Base-by-base conservation (phyloP, 305 asterid genomes). In the Lippia alba region DNA sequence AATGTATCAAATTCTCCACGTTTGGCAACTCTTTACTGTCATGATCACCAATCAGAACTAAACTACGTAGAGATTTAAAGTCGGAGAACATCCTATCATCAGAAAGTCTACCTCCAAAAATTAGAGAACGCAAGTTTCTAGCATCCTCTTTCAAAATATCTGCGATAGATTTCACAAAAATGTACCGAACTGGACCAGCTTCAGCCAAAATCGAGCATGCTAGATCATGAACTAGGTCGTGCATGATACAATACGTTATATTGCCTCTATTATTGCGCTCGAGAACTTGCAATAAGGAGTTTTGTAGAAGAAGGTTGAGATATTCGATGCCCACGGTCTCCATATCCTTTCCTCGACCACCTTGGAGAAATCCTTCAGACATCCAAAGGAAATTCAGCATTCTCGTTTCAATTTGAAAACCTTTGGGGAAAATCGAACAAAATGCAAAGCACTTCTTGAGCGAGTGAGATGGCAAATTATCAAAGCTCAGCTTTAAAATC, bases 401-500 rank as follows among this genome's bases (percentile, higher is more conserved):
- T 33, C 74, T 67, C 66, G 41, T 65, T 10, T 20, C 17, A 2
- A 82, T 65, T 9, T 14, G 3, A 20, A 1, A n/a, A 41, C 78
- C 80, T 19, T 66, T 71, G 6, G 41, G 46, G 10, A 73, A 82
- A 24, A 82, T 55, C 4, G 81, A 78, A 58, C 78, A 78, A 16
- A 63, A 81, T 15, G 82, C 85, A 55, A 81, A 77, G 16, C 51
- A 45, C 51, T 45, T 66, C 15, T 82, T 80, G 3, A 77, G 41
- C 1, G 41, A 36, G 1, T 36, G 6, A 3, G 41, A 36, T 1
- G 41, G 41, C 9, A 36, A 36, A 56, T 57, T 61, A 49, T 74
- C 79, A 51, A 59, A 82, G 53, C 85, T 83, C 54, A 80, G 12
- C 39, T 48, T 75, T 4, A 83, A 71, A 9, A 83, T 69, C 40